A percentile compares a stretch with the other conserved stretches of the same genome.
Conservation (phyloP, 305 asterid species). For the Coffea humblotiana region DNA sequence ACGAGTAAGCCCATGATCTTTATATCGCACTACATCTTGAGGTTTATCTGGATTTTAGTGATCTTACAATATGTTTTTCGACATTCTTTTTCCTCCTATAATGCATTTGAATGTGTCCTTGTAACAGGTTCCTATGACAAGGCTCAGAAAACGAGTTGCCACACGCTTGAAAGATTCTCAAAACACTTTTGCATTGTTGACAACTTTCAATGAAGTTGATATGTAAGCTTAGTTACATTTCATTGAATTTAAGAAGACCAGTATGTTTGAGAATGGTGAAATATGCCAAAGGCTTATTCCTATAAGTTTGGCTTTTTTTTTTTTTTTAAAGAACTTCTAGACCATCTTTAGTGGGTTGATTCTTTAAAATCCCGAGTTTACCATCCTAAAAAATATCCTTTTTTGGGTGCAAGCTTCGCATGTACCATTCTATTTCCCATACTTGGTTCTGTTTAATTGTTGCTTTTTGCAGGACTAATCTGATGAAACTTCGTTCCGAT, state of each 20-base stretch:
- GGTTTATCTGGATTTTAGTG: not conserved
- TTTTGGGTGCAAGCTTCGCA: slow-evolving; percentile 1
- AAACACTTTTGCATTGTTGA: slow-evolving; percentile 91
- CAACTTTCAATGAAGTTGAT: slow-evolving; percentile 97
- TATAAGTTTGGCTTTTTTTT: not conserved
- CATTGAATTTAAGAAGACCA: not conserved
- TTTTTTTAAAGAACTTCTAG: not conserved
- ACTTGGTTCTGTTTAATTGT: slow-evolving; percentile 1
- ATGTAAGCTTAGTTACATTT: slow-evolving; percentile 55
- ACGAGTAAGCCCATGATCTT: slow-evolving; percentile 53
- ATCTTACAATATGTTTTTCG: slow-evolving; percentile 2
- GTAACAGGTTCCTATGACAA: slow-evolving; percentile 90
- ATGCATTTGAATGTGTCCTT: slow-evolving; percentile 18
- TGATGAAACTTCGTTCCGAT: slow-evolving; percentile 96
- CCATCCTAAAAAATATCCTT: not conserved
- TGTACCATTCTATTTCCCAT: not conserved
- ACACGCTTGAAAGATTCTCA: slow-evolving; percentile 96
- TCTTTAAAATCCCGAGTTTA: not conserved
- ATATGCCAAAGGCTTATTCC: not conserved
- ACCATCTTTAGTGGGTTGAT: not conserved
- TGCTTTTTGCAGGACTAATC: slow-evolving; percentile 76
- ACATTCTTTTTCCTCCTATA: slow-evolving; percentile 3
- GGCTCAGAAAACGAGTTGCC: slow-evolving; percentile 93
- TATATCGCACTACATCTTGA: not conserved
- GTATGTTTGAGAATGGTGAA: not conserved